Evolutionary conservation across 768 basidiomycete species (phyloP).

Genomic region (Exsudoporus frostii): DNA sequence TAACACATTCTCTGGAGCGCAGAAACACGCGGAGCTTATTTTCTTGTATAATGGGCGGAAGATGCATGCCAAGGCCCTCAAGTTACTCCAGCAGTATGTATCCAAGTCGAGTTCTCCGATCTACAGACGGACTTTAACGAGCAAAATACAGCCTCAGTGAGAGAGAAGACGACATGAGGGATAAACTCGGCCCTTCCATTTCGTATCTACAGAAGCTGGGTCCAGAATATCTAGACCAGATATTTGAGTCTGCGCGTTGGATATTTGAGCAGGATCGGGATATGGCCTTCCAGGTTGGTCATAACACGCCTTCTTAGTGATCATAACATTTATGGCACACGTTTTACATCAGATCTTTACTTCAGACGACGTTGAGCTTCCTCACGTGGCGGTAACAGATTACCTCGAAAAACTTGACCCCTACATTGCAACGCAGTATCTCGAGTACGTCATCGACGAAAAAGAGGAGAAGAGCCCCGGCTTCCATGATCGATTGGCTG

Average conservation of each 20-base stretch:
- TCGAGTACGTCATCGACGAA: slow-evolving; percentile 81
- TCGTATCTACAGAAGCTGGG: slow-evolving; percentile 90
- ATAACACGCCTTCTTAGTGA: background rate
- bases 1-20: background rate
- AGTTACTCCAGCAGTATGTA: slow-evolving; percentile 78
- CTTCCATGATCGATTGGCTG: slow-evolving; percentile 89
- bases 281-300: slow-evolving; percentile 70
- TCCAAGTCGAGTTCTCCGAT: background rate
- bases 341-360: slow-evolving; percentile 72
- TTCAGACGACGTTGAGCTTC: slow-evolving; percentile 91
- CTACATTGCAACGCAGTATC: slow-evolving; percentile 68
- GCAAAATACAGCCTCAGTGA: slow-evolving; percentile 62
- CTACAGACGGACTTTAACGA: background rate
- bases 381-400: slow-evolving; percentile 68
- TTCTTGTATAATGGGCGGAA: slow-evolving; percentile 92
- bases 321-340: background rate
- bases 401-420: slow-evolving; percentile 74
- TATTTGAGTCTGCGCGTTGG: slow-evolving; percentile 84
- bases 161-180: slow-evolving; percentile 70
- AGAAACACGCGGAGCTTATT: slow-evolving; percentile 92
- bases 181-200: slow-evolving; percentile 81
- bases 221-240: slow-evolving; percentile 72
- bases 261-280: slow-evolving; percentile 70
- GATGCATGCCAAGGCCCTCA: slow-evolving; percentile 89
- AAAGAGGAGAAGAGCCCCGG: slow-evolving; percentile 60